Base-by-base conservation (phyloP, 805 yeast species). In the Yamadazyma scolyti region DNA sequence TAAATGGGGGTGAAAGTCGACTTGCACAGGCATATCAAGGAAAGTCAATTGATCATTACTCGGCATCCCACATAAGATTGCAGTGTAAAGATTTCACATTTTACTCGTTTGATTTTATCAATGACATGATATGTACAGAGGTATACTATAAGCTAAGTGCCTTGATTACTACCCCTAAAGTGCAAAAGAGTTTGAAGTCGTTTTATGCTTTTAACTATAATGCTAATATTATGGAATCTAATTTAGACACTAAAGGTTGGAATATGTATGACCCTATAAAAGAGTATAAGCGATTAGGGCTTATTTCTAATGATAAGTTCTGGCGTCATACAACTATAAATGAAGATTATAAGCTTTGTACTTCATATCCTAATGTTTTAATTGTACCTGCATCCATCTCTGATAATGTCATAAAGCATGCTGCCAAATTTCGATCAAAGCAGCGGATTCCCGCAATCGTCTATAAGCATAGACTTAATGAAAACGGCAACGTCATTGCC, bases 21-120 rank as follows among this genome's bases (percentile, higher is more conserved):
- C 25, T 39, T 13, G 34, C 42, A 1, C 27, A 31, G 8, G 21
- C 40, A 5, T 40, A 34, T 23, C 34, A 35, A 16, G 27, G 25
- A 18, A 40, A 42, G 1, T 43, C 44, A 12, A 48, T 55, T 11
- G 70, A 65, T 39, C 63, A 54, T 34, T 65, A 65, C 39, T 31
- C 61, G 4, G 55, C 65, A 1, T 75, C 81, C 4, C 76, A 77
- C 37, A 59, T 90, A 27, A 73, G 94, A 27, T 50, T 90, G 8
- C 73, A 78, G 23, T 85, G 96, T 50, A 77, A 87, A 41, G 97
- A 90, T 55, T 90, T 85, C 56, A 81, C 89, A 12, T 82, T 74
- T 47, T 65, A 88, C 30, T 77, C 94, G 7, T 71, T 90, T 43
- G 93, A 85, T 48, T 85, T 93, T 50, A 53, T 53, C 14, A 68